Percentiles rank a stretch among this genome's conserved stretches.
Evolutionary conservation across 441 rosid genomes (phyloP).

Genomic region (Bocquillonia castaneifolia): DNA sequence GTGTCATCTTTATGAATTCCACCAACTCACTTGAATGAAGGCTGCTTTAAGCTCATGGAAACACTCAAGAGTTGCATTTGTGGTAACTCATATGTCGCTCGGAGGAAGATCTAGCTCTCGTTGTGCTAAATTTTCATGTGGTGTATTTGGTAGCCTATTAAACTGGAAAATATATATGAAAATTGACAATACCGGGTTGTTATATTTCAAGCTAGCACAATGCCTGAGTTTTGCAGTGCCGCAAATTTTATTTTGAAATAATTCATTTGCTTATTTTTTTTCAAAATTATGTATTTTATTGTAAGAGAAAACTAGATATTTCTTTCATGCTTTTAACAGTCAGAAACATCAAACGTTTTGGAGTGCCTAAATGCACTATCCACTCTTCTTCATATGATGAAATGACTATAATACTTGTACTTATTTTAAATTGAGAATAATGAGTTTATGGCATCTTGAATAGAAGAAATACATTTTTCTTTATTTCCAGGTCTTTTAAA

Average conservation of each 20-base stretch:
- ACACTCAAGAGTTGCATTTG: neutral
- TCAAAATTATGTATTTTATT: no score
- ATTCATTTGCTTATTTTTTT: no score
- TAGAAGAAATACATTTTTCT: no score
- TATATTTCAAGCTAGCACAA: neutral
- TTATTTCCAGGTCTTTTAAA: no score
- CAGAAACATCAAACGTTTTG: no score
- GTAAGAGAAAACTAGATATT: no score
- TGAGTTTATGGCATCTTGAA: no score
- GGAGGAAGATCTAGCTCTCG: neutral
- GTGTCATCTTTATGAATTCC: neutral
- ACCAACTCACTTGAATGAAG: neutral
- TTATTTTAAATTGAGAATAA: no score
- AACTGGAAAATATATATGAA: neutral
- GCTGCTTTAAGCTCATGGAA: neutral
- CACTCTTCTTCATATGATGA: no score
- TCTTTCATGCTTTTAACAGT: no score
- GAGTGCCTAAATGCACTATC: no score
- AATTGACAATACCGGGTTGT: neutral
- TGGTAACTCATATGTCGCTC: neutral
- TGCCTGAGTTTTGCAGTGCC: neutral
- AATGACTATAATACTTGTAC: no score
- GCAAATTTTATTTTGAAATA: neutral
- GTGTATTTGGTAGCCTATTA: neutral
- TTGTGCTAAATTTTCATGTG: neutral